Evolutionary conservation across 2,329 filamentous ascomycete species (phyloP).

Genomic region (Neurospora sp.): DNA sequence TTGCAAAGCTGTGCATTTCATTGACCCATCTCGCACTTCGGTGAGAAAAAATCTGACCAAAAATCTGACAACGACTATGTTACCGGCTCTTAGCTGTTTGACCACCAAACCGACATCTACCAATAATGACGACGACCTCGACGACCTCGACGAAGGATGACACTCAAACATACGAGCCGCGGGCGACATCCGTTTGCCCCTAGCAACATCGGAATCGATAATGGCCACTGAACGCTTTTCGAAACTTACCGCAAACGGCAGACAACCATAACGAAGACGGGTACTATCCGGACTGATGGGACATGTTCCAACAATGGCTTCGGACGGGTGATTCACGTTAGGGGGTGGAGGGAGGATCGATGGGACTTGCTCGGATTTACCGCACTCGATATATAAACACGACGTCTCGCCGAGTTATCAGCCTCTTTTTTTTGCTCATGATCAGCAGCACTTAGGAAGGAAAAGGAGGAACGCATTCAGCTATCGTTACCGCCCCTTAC

Average conservation of each 20-base stretch:
- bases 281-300: not conserved
- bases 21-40: not conserved
- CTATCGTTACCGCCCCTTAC: conserved; percentile 1
- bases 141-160: not conserved
- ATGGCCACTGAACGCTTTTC: not conserved
- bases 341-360: not conserved
- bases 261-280: not conserved
- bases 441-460: not conserved
- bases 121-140: not conserved
- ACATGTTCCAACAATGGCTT: not conserved
- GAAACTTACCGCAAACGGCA: not conserved
- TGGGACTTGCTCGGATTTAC: not conserved
- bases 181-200: not conserved
- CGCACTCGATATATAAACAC: not conserved
- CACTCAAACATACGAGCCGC: not conserved
- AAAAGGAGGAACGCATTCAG: not conserved
- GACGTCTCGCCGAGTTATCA: not conserved
- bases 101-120: not conserved
- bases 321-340: not conserved
- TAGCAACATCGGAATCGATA: not conserved
- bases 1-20: not conserved
- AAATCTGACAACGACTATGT: not conserved
- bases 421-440: not conserved
- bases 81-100: not conserved
- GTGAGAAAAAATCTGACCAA: not conserved